Evolutionary conservation across 345 rosid species (phyloP).

Genomic region (Acer negundo): DNA sequence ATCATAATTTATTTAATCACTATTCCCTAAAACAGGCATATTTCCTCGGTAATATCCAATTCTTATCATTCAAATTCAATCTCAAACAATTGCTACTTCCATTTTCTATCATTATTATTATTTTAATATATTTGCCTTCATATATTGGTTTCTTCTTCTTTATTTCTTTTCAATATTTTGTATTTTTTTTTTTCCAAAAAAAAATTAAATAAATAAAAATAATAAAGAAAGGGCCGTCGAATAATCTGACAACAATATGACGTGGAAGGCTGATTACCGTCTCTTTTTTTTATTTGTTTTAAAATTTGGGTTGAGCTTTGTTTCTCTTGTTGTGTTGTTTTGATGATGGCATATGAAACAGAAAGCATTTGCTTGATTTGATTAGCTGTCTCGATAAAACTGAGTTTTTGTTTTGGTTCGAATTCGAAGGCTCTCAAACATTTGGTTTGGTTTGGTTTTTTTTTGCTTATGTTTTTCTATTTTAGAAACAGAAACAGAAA

Average conservation of each 20-base stretch:
- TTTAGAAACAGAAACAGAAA: no score
- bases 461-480: no score
- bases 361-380: neutral
- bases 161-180: no score
- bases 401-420: no score
- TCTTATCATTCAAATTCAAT: neutral
- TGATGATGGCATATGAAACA: neutral
- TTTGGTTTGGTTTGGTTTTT: no score
- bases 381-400: no score
- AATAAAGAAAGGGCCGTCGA: neutral
- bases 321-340: neutral
- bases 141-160: no score
- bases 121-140: no score
- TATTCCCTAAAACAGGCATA: neutral
- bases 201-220: neutral
- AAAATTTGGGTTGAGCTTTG: no score
- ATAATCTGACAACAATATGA: neutral
- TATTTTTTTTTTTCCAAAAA: neutral
- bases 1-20: neutral
- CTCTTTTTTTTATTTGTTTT: neutral
- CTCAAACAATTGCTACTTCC: no score
- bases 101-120: neutral
- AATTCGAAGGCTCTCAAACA: no score
- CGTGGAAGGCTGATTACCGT: constrained; percentile 17
- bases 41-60: neutral